Evolutionary conservation across 495 filamentous ascomycete species (phyloP).

Genomic region (Penicillium angulare): DNA sequence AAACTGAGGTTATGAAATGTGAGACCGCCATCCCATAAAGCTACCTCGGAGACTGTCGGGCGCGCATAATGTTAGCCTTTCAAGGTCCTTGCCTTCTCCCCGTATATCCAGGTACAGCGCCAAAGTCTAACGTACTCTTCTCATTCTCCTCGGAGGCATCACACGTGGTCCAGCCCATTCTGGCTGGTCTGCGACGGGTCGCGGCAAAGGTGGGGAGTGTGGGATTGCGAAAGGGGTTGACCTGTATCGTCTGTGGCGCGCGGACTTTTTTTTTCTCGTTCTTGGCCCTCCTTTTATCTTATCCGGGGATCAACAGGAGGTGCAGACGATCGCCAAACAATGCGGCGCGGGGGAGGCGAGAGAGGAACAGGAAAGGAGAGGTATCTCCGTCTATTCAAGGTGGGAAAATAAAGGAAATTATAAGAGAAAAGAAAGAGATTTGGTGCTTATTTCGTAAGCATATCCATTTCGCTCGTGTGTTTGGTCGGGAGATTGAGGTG

Average conservation of each 20-base stretch:
- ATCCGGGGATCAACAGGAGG: constrained; percentile 25
- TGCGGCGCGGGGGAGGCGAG: no score
- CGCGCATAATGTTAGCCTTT: constrained; percentile 8
- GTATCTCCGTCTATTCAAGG: no score
- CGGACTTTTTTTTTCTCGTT: not conserved
- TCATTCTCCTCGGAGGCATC: constrained; percentile 47
- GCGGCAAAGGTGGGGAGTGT: constrained; percentile 1
- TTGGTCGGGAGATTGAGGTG: no score
- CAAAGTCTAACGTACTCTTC: constrained; percentile 34
- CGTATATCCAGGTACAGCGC: not conserved
- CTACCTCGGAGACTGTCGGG: constrained; percentile 37
- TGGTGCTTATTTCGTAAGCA: no score
- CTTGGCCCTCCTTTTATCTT: constrained; percentile 17
- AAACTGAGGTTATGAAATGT: constrained; percentile 49
- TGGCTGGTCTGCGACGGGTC: constrained; percentile 18
- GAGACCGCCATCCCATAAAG: constrained; percentile 48
- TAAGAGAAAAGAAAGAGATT: no score
- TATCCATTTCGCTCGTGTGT: no score
- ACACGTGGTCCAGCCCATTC: constrained; percentile 51
- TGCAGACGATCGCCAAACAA: not conserved
- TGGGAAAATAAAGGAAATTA: no score
- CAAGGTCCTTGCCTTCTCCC: not conserved
- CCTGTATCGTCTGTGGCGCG: not conserved
- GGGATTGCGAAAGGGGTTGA: constrained; percentile 4
- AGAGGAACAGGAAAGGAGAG: no score